These are phyloP conservation scores for Diaporthe sp. DNA, from an alignment of 2,329 filamentous ascomycete genomes.

Conservation along the genomic window DNA sequence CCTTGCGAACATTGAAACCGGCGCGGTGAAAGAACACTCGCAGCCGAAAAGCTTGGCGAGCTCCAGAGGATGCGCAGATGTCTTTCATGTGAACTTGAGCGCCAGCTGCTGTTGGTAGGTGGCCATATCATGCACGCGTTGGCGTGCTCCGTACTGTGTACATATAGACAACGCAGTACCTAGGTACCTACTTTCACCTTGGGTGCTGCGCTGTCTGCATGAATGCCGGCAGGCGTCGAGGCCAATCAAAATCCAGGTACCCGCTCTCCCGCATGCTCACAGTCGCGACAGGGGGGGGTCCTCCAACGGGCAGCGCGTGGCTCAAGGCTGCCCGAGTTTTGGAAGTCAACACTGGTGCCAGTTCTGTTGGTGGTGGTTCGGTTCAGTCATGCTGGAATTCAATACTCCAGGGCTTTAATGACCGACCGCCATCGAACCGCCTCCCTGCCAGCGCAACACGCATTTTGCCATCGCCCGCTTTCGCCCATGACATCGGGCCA, in stretches of 20 bases:
- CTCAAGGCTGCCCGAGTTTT: constrained; percentile 29
- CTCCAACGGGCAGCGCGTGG: constrained; percentile 33
- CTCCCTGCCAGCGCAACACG: constrained; percentile 18
- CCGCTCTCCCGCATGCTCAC: constrained; percentile 20
- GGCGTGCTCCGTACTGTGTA: background rate
- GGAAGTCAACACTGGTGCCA: constrained; percentile 32
- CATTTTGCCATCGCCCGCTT: constrained; percentile 21
- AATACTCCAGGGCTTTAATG: constrained; percentile 13
- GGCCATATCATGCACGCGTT: background rate
- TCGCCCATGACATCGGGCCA: constrained; percentile 18
- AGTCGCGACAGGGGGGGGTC: constrained; percentile 35
- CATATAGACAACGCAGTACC: background rate
- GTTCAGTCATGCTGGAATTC: constrained; percentile 27
- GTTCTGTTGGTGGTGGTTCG: constrained; percentile 13
- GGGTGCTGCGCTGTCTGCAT: background rate
- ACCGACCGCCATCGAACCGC: constrained; percentile 8
- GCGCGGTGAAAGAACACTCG: background rate
- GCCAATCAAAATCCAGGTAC: constrained; percentile 25
- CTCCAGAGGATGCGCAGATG: background rate
- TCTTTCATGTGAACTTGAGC: constrained; percentile 18
- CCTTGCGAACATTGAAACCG: background rate
- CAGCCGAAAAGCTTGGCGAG: constrained; percentile 3
- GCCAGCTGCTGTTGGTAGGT: background rate
- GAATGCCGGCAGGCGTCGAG: constrained; percentile 1
- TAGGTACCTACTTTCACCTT: too few species aligned